Evolutionary conservation across 305 asterid species (phyloP), one percentile per base, ranked within the genome.

Genomic region (Fraxinus albicans): DNA sequence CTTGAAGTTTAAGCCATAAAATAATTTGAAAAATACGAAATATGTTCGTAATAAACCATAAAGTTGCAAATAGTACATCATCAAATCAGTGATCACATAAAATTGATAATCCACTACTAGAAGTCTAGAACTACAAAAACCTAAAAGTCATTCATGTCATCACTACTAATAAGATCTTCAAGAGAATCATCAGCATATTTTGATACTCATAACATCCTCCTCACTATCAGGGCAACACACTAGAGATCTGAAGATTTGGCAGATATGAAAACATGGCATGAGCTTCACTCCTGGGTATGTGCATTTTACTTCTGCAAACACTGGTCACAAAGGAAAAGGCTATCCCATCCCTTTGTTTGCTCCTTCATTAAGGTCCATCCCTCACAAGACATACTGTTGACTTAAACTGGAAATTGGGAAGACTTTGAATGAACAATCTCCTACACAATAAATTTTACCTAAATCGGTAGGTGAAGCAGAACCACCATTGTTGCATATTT

Each of bases 401-500:
- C 44, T 44, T 36, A 34, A 77, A 79, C 81, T n/a, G 34, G 69
- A 44, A 15, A 76, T 67, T 34, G 78, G 8, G 77, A 77, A 4
- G 69, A 63, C 12, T 35, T 42, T 73, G 75, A 44, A 53, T 38
- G 25, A 77, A 42, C 77, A 82, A 44, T 75, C 77, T 83, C 80
- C 36, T 29, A 70, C 6, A 35, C 17, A 33, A 70, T 75, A 84
- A 65, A 79, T 38, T 63, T 84, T 91, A 96, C 97, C 98, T 73
- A 95, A 84, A 81, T 78, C 67, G 19, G 88, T 63, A 85, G 93
- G 85, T 74, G 96, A 84, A 75, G 94, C 65, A 78, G 93, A 77
- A 76, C 91, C 97, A 86, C 87, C 90, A 79, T 83, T 86, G 82
- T 58, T 93, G 90, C 99, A 96, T 77, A 83, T 75, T 77, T 85